Conservation (phyloP, 305 asterid genomes). For the Solanum hybrid region DNA sequence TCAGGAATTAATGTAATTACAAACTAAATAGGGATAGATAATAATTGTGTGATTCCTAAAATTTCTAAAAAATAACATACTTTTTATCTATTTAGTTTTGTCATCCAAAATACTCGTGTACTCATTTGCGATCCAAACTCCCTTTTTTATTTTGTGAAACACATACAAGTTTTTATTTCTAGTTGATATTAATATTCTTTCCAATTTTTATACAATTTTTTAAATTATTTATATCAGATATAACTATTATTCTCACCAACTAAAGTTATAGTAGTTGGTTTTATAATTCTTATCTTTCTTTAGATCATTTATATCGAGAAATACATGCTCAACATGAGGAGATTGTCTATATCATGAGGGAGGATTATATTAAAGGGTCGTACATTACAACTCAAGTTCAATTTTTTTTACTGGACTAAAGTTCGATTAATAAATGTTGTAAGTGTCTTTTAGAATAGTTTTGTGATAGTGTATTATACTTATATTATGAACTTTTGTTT, state of each 20-base stretch:
- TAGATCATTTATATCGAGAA: neutral
- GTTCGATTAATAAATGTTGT: too few relatives aligned
- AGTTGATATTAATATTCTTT: neutral
- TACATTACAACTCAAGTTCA: too few relatives aligned
- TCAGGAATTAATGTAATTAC: too few relatives aligned
- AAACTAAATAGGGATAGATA: too few relatives aligned
- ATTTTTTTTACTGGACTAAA: too few relatives aligned
- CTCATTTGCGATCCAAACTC: neutral
- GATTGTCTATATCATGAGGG: neutral
- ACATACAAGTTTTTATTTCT: neutral
- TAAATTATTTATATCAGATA: too few relatives aligned
- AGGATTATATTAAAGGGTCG: neutral
- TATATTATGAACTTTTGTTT: too few relatives aligned
- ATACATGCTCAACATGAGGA: neutral
- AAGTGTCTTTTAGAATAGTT: neutral
- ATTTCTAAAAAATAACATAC: neutral
- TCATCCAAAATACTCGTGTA: neutral
- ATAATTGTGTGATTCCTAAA: too few relatives aligned
- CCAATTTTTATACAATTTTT: neutral
- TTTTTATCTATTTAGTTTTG: neutral
- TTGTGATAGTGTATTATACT: neutral
- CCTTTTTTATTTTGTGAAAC: too few relatives aligned
- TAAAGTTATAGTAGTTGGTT: neutral
- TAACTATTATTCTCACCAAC: neutral
- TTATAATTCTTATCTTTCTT: neutral